These are phyloP conservation scores for Euphrasia confusa DNA, from an alignment of 257 asterid genomes.

Conservation along the genomic window DNA sequence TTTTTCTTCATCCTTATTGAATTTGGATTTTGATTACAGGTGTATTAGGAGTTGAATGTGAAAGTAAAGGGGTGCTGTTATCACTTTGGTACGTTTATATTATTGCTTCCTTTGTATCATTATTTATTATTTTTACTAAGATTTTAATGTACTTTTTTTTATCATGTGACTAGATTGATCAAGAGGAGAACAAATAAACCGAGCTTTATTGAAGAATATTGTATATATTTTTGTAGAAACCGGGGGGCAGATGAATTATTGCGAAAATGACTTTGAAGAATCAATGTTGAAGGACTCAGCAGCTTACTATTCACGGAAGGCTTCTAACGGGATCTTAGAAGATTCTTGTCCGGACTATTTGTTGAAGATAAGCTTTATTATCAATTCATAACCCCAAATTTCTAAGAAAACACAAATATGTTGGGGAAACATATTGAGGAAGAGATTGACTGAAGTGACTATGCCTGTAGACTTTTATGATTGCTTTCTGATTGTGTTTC, in stretches of 20 bases:
- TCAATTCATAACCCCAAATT: too few species aligned
- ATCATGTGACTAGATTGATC: slow-evolving; percentile 54
- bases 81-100: slow-evolving; percentile 63
- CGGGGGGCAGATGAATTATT: slow-evolving; percentile 90
- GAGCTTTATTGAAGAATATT: slow-evolving; percentile 86
- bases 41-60: slow-evolving; percentile 66
- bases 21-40: slow-evolving; percentile 46
- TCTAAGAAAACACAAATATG: too few species aligned
- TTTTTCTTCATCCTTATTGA: slow-evolving; percentile 17
- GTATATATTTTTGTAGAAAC: slow-evolving; percentile 94
- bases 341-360: slow-evolving; percentile 99
- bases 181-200: slow-evolving; percentile 94
- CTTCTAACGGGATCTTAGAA: slow-evolving; percentile 93
- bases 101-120: slow-evolving; percentile 7
- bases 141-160: slow-evolving; percentile 11
- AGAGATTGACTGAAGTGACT: slow-evolving; percentile 1
- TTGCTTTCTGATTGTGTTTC: slow-evolving; percentile 20
- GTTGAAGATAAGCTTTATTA: slow-evolving; percentile 28
- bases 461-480: background rate
- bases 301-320: slow-evolving; percentile 93
- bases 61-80: slow-evolving; percentile 91
- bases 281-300: slow-evolving; percentile 66
- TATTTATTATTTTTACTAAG: slow-evolving; percentile 10
- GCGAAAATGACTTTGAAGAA: slow-evolving; percentile 41
- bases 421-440: background rate